Percentiles rank a stretch among this genome's conserved stretches.
These are phyloP conservation scores for Dentipellis fragilis DNA, from an alignment of 768 basidiomycete species.

Conservation along the genomic window DNA sequence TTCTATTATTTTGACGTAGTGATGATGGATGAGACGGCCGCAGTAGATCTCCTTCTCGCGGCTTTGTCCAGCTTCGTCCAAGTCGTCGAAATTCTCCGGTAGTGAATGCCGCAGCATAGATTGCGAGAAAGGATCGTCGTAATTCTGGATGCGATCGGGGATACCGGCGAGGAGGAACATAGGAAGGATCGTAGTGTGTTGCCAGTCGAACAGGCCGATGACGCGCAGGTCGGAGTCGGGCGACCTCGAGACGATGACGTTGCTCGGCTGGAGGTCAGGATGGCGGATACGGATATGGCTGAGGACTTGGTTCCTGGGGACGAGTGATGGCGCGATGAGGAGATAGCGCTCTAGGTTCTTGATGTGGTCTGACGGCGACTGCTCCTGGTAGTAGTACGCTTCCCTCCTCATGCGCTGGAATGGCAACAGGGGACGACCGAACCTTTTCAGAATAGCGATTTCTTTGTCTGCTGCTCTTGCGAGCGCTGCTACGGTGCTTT, in stretches of 20 bases:
- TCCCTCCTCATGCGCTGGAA: slow-evolving; percentile 33
- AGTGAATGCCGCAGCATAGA: slow-evolving; percentile 29
- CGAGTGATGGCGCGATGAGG: slow-evolving; percentile 35
- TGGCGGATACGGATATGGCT: slow-evolving; percentile 38
- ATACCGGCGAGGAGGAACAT: slow-evolving; percentile 37
- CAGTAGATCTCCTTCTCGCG: slow-evolving; percentile 27
- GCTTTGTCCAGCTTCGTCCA: slow-evolving; percentile 28
- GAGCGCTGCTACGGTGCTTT: slow-evolving; percentile 33
- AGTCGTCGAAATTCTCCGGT: slow-evolving; percentile 27
- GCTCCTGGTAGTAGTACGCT: slow-evolving; percentile 33
- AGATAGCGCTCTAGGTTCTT: slow-evolving; percentile 40
- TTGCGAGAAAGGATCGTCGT: slow-evolving; percentile 32
- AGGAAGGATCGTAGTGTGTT: slow-evolving; percentile 45
- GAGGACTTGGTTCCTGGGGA: slow-evolving; percentile 30
- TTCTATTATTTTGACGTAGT: slow-evolving; percentile 36
- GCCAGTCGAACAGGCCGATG: slow-evolving; percentile 42
- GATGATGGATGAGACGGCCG: slow-evolving; percentile 10
- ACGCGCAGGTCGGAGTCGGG: slow-evolving; percentile 31
- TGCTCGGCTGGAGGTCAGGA: slow-evolving; percentile 32
- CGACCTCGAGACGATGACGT: slow-evolving; percentile 38
- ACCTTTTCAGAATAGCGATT: slow-evolving; percentile 34
- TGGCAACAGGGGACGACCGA: slow-evolving; percentile 38
- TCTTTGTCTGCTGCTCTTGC: slow-evolving; percentile 35
- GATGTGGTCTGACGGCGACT: slow-evolving; percentile 33
- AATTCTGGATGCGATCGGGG: slow-evolving; percentile 36